phyloP scores from a whole-genome alignment of 1,284 basidiomycete species.

The Tylopilus microsporus region DNA sequence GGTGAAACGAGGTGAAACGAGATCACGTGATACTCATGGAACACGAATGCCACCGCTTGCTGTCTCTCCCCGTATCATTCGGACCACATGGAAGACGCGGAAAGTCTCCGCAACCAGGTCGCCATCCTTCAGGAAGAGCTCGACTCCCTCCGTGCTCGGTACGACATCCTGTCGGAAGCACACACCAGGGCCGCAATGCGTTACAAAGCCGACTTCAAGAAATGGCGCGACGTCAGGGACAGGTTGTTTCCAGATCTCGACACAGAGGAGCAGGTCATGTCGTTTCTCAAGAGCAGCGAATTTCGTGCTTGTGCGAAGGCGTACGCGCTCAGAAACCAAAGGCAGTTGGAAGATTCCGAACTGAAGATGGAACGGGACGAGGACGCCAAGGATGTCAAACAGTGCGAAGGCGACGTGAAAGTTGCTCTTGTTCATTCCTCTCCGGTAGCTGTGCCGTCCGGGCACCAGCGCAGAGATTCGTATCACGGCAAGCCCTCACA shows the following conservation, averaged over 20 bases:
- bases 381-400: conserved; percentile 2
- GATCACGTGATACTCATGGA: conserved; percentile 17
- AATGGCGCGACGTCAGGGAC: conserved; percentile 44
- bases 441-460: not conserved
- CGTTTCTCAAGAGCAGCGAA: conserved; percentile 16
- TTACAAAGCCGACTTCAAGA: conserved; percentile 47
- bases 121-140: conserved; percentile 34
- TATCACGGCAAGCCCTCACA: conserved; percentile 15
- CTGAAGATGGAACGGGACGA: conserved; percentile 11
- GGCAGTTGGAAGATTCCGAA: conserved; percentile 23
- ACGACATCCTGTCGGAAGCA: conserved; percentile 38
- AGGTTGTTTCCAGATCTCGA: conserved; percentile 40
- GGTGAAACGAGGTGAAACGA: not conserved
- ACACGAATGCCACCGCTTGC: not conserved
- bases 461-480: conserved; percentile 17
- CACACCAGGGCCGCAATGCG: conserved; percentile 40
- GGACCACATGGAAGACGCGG: conserved; percentile 4
- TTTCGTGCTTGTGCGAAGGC: conserved; percentile 4
- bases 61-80: not conserved
- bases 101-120: conserved; percentile 14
- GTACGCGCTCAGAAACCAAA: conserved; percentile 29
- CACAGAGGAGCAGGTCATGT: conserved; percentile 20
- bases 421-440: not conserved
- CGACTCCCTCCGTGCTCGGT: conserved; percentile 35
- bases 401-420: not conserved